These are phyloP conservation scores for Rhizopus delemar DNA, from an alignment of 371 early-diverging fungal genomes.

Conservation along the genomic window DNA sequence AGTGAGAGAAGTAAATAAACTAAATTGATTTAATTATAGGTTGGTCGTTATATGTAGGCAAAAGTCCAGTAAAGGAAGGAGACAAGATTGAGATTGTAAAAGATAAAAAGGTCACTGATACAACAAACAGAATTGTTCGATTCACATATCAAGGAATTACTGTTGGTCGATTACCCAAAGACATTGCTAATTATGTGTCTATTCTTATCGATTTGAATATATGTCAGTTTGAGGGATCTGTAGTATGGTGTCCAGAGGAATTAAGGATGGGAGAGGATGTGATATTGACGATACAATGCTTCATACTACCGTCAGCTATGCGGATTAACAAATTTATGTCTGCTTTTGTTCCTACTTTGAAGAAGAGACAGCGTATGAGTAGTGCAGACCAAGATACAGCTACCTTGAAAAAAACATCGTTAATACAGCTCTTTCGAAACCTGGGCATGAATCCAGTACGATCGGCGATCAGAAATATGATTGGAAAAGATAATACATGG, in stretches of 20 bases:
- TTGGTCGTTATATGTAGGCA: slow-evolving; percentile 38
- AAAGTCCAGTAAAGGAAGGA: slow-evolving; percentile 36
- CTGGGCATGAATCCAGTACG: slow-evolving; percentile 42
- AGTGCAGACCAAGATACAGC: slow-evolving; percentile 27
- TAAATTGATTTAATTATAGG: slow-evolving; percentile 18
- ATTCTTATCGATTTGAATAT: slow-evolving; percentile 50
- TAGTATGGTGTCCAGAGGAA: slow-evolving; percentile 37
- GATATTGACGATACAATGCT: slow-evolving; percentile 48
- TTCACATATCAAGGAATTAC: slow-evolving; percentile 41
- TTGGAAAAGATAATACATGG: slow-evolving; percentile 23
- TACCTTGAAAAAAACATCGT: slow-evolving; percentile 44
- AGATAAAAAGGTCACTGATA: slow-evolving; percentile 12
- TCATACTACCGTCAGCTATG: slow-evolving; percentile 40
- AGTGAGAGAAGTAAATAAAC: no score
- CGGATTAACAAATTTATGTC: neutral
- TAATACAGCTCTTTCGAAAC: slow-evolving; percentile 44
- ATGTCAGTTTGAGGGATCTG: slow-evolving; percentile 48
- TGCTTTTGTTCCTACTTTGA: neutral
- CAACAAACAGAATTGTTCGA: slow-evolving; percentile 53
- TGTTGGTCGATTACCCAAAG: slow-evolving; percentile 52
- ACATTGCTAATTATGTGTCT: slow-evolving; percentile 47
- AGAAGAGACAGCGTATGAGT: slow-evolving; percentile 25
- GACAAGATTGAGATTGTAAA: slow-evolving; percentile 28
- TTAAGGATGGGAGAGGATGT: slow-evolving; percentile 59
- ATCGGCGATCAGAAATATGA: slow-evolving; percentile 35